These are phyloP conservation scores for Populus hybrid DNA, from an alignment of 441 rosid species.

Conservation along the genomic window DNA sequence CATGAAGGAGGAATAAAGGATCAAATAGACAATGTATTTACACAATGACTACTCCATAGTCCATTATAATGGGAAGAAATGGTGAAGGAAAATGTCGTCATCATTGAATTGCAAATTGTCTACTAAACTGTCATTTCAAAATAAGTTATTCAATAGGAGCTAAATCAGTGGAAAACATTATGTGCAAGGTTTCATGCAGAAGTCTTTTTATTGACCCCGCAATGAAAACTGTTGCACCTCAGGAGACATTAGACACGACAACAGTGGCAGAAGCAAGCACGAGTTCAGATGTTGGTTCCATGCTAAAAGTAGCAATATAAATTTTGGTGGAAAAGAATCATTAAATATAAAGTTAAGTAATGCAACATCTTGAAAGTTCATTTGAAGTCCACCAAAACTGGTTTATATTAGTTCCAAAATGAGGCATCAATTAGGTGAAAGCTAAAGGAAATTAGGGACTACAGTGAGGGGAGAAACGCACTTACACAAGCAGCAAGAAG, in stretches of 20 bases:
- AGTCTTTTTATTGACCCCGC: neutral
- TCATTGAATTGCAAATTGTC: neutral
- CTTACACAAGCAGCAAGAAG: slow-evolving; percentile 74
- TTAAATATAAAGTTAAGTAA: neutral
- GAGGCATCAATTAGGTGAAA: neutral
- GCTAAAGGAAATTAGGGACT: neutral
- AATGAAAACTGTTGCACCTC: slow-evolving; percentile 3
- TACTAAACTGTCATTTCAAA: neutral
- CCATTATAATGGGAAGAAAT: neutral
- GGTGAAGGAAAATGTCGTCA: too few species aligned
- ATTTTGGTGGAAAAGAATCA: neutral
- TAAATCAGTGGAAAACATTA: neutral
- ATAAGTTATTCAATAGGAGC: neutral
- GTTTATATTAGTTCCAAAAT: neutral
- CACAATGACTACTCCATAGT: neutral
- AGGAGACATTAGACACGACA: neutral
- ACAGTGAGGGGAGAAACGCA: slow-evolving; percentile 5
- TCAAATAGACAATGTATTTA: neutral
- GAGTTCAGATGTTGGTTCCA: neutral
- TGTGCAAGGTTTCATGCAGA: neutral
- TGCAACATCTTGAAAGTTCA: neutral
- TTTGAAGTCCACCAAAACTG: neutral
- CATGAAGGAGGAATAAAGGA: neutral
- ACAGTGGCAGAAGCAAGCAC: neutral
- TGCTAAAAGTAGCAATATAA: neutral